Conservation (phyloP, 2,329 filamentous ascomycete genomes). For the Plectosphaerella cucumerina region DNA sequence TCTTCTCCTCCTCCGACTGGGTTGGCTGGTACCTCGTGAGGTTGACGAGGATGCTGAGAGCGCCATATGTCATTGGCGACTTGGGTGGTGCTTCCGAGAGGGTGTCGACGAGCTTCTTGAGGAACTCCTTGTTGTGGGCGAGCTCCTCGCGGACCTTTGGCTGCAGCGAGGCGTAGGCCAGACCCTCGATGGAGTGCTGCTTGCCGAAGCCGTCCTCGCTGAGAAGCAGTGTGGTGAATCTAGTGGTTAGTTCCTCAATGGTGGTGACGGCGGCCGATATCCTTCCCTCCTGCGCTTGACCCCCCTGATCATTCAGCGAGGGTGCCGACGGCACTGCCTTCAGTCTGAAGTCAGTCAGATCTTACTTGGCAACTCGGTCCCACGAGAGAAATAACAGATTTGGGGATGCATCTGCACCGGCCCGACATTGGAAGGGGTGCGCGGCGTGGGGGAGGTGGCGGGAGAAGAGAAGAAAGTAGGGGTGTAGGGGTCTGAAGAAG, state of each 20-base stretch:
- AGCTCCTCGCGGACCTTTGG: constrained; percentile 81
- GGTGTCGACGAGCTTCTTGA: constrained; percentile 65
- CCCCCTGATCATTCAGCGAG: constrained; percentile 28
- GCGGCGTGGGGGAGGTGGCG: background rate
- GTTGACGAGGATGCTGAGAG: constrained; percentile 80
- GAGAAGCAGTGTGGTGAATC: constrained; percentile 64
- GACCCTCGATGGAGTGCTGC: constrained; percentile 77
- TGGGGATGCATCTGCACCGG: background rate
- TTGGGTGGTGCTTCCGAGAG: constrained; percentile 56
- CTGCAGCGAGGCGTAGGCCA: constrained; percentile 88
- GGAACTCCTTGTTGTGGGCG: constrained; percentile 61
- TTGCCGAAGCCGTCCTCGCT: constrained; percentile 52
- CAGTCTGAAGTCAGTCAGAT: constrained; percentile 42
- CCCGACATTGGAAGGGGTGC: background rate
- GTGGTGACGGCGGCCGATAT: constrained; percentile 53
- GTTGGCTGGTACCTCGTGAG: constrained; percentile 75
- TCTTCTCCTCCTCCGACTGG: constrained; percentile 85
- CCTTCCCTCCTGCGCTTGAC: constrained; percentile 26
- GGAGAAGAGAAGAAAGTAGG: background rate
- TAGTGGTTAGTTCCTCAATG: constrained; percentile 60
- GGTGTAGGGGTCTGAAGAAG: background rate
- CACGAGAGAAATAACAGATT: background rate
- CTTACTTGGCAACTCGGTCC: constrained; percentile 9
- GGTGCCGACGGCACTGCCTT: constrained; percentile 51
- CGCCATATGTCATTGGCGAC: constrained; percentile 76